These are phyloP conservation scores for Penicillium ochrochloron DNA, from an alignment of 495 filamentous ascomycete genomes.

Conservation along the genomic window DNA sequence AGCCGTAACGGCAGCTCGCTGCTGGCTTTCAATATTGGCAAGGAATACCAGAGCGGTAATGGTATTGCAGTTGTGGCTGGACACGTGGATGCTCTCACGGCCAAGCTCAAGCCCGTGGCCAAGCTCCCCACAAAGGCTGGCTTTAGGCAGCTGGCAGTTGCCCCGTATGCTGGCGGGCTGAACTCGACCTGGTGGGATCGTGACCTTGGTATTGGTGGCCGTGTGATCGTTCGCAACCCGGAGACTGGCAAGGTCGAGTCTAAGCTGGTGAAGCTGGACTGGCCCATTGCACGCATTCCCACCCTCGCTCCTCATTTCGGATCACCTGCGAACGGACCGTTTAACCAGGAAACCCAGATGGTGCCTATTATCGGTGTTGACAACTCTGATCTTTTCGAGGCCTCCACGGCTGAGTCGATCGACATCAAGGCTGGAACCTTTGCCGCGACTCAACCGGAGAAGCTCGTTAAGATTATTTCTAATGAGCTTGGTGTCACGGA, in stretches of 20 bases:
- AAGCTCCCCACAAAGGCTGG: slow-evolving; percentile 79
- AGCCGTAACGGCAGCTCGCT: slow-evolving; percentile 85
- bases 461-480: slow-evolving; percentile 82
- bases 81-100: slow-evolving; percentile 90
- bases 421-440: slow-evolving; percentile 62
- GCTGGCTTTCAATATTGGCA: slow-evolving; percentile 86
- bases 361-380: slow-evolving; percentile 93
- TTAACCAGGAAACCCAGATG: slow-evolving; percentile 92
- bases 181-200: slow-evolving; percentile 94
- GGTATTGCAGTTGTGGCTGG: slow-evolving; percentile 81
- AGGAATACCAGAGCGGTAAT: slow-evolving; percentile 81
- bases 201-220: slow-evolving; percentile 86
- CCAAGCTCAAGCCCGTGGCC: slow-evolving; percentile 86
- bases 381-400: slow-evolving; percentile 60
- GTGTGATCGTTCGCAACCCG: slow-evolving; percentile 79
- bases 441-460: slow-evolving; percentile 76
- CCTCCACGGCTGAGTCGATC: slow-evolving; percentile 31
- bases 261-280: slow-evolving; percentile 86
- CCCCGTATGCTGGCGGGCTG: slow-evolving; percentile 86
- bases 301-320: slow-evolving; percentile 96
- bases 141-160: slow-evolving; percentile 88
- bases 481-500: slow-evolving; percentile 71
- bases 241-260: slow-evolving; percentile 76
- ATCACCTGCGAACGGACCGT: slow-evolving; percentile 70
- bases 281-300: slow-evolving; percentile 91